phyloP scores from a whole-genome alignment of 257 asterid genomes.

The Schizonepeta tenuifolia region DNA sequence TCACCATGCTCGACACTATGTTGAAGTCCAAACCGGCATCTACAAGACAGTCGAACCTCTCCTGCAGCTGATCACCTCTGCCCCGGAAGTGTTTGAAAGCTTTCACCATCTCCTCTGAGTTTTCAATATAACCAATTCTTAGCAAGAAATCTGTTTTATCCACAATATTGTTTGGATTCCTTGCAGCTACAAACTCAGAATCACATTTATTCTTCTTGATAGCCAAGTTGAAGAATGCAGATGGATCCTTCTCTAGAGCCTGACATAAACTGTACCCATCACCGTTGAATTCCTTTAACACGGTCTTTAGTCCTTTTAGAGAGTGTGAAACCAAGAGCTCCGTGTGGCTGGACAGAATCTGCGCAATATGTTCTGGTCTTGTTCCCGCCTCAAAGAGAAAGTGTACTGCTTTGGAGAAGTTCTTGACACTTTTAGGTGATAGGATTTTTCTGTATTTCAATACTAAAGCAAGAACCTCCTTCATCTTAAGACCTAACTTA shows the following conservation, averaged over 20 bases:
- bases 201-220: too few relatives aligned
- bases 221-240: too few relatives aligned
- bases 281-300: constrained; percentile 56
- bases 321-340: constrained; percentile 57
- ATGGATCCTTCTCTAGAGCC: constrained; percentile 49
- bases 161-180: too few relatives aligned
- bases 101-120: too few relatives aligned
- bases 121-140: too few relatives aligned
- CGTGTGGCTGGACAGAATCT: constrained; percentile 54
- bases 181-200: too few relatives aligned
- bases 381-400: constrained; percentile 69
- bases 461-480: constrained; percentile 51
- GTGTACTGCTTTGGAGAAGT: constrained; percentile 65
- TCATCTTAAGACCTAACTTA: constrained; percentile 67
- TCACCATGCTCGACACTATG: too few relatives aligned
- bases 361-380: constrained; percentile 47
- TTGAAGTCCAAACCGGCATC: too few relatives aligned
- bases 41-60: too few relatives aligned
- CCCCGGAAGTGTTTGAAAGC: too few relatives aligned
- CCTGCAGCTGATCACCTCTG: too few relatives aligned
- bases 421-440: constrained; percentile 57
- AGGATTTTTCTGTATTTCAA: constrained; percentile 56
- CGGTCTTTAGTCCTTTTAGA: constrained; percentile 66
- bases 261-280: constrained; percentile 53
- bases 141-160: too few relatives aligned